Conservation (phyloP, 768 basidiomycete genomes). For the Sutorius australiensis region DNA sequence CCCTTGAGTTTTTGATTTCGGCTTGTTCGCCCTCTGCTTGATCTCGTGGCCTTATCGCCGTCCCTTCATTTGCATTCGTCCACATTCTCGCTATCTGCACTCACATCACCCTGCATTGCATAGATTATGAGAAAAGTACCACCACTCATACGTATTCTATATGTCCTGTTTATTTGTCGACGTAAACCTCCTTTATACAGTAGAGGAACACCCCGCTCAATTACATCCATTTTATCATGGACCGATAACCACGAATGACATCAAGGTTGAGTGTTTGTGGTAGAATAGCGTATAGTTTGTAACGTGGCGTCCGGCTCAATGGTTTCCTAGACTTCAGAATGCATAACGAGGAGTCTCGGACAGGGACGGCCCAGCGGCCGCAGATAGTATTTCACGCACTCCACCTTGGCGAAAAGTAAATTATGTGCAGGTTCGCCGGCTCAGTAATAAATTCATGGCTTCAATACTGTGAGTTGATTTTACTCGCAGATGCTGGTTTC, state of each 20-base stretch:
- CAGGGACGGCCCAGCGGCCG: too few species aligned
- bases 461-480: too few species aligned
- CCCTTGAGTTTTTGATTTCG: not conserved
- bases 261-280: not conserved
- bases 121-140: conserved; percentile 31
- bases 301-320: too few species aligned
- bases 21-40: conserved; percentile 5
- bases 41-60: conserved; percentile 14
- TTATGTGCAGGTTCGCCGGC: too few species aligned
- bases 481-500: too few species aligned
- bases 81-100: conserved; percentile 1
- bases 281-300: too few species aligned
- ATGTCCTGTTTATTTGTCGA: conserved; percentile 15
- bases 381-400: too few species aligned
- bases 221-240: conserved; percentile 4
- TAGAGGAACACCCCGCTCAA: conserved; percentile 26
- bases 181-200: conserved; percentile 10
- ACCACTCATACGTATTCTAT: conserved; percentile 25
- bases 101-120: conserved; percentile 17
- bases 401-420: too few species aligned
- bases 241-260: not conserved
- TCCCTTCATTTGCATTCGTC: conserved; percentile 25
- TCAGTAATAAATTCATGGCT: too few species aligned
- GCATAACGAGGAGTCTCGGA: too few species aligned
- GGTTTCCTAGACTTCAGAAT: too few species aligned